Percentiles rank a stretch among this genome's conserved stretches.
Conservation (phyloP, 2,329 filamentous ascomycete species). For the Beauveria bassiana region DNA sequence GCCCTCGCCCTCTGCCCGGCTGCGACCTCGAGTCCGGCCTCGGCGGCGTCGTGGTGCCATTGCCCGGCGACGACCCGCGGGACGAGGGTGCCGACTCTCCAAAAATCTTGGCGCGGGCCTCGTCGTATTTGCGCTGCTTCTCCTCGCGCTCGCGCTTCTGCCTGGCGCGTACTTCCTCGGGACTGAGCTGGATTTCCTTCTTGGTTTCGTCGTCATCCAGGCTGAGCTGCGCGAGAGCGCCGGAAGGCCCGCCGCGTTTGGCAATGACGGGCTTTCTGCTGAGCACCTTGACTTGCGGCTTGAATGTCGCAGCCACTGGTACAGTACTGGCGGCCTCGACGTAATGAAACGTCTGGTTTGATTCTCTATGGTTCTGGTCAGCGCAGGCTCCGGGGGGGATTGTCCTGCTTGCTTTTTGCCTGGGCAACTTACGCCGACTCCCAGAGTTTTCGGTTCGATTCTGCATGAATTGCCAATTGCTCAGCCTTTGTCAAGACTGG, state of each 20-base stretch:
- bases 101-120: slow-evolving; percentile 81
- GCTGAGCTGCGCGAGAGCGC: slow-evolving; percentile 38
- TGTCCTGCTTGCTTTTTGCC: background rate
- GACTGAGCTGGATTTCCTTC: slow-evolving; percentile 55
- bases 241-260: slow-evolving; percentile 47
- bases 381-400: background rate
- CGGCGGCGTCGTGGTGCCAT: slow-evolving; percentile 46
- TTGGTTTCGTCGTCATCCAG: slow-evolving; percentile 52
- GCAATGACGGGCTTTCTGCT: slow-evolving; percentile 69
- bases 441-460: slow-evolving; percentile 82
- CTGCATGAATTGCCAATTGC: slow-evolving; percentile 69
- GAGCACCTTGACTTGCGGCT: slow-evolving; percentile 74
- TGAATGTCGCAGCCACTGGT: slow-evolving; percentile 62
- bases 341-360: slow-evolving; percentile 67
- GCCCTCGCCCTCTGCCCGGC: slow-evolving; percentile 38
- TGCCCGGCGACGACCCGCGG: slow-evolving; percentile 53
- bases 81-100: slow-evolving; percentile 52
- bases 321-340: slow-evolving; percentile 57
- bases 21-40: slow-evolving; percentile 28
- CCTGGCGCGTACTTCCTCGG: slow-evolving; percentile 70
- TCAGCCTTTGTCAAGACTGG: slow-evolving; percentile 61
- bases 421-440: slow-evolving; percentile 63
- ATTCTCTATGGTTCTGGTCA: slow-evolving; percentile 46
- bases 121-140: slow-evolving; percentile 84
- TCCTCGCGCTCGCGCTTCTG: slow-evolving; percentile 77